Percentiles rank a stretch among this genome's conserved stretches.
Evolutionary conservation across 2,329 filamentous ascomycete genomes (phyloP).

Genomic region (Colletotrichum gloeosporioides): DNA sequence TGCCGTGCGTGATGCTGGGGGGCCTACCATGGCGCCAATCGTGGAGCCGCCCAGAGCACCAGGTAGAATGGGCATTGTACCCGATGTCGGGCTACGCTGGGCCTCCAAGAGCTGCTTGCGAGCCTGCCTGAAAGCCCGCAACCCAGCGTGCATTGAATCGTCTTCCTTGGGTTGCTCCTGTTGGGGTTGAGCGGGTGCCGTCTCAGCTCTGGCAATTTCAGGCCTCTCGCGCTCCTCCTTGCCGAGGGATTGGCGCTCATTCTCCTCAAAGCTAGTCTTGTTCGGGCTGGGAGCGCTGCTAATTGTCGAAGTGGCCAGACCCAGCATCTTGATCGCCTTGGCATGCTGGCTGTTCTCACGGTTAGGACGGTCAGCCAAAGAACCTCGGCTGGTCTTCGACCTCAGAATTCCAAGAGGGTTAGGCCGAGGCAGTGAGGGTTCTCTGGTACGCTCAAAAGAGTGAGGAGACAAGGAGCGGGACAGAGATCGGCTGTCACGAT

Average conservation of each 20-base stretch:
- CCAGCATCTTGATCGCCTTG: constrained; percentile 68
- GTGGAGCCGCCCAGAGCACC: not conserved
- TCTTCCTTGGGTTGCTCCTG: constrained; percentile 35
- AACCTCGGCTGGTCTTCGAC: constrained; percentile 71
- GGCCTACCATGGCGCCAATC: not conserved
- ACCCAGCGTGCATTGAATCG: constrained; percentile 52
- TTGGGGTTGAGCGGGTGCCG: constrained; percentile 7
- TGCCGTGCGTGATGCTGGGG: constrained; percentile 24
- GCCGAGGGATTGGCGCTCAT: constrained; percentile 31
- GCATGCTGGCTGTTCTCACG: constrained; percentile 48
- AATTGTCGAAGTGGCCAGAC: constrained; percentile 52
- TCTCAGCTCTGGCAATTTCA: not conserved
- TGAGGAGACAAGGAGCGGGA: constrained; percentile 49
- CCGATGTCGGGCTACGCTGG: constrained; percentile 36
- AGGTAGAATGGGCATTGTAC: constrained; percentile 25
- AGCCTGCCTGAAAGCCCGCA: constrained; percentile 63
- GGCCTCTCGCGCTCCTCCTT: constrained; percentile 27
- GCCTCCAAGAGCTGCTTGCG: constrained; percentile 59
- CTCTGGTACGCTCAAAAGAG: constrained; percentile 39
- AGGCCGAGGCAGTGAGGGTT: constrained; percentile 41
- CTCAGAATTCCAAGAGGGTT: constrained; percentile 70
- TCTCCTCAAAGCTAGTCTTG: constrained; percentile 41
- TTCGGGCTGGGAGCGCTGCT: constrained; percentile 44
- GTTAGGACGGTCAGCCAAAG: constrained; percentile 56
- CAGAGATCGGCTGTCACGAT: constrained; percentile 47